Percentiles rank a stretch among this genome's conserved stretches.
phyloP scores from a whole-genome alignment of 768 basidiomycete genomes.

The Fomitopsis serialis region DNA sequence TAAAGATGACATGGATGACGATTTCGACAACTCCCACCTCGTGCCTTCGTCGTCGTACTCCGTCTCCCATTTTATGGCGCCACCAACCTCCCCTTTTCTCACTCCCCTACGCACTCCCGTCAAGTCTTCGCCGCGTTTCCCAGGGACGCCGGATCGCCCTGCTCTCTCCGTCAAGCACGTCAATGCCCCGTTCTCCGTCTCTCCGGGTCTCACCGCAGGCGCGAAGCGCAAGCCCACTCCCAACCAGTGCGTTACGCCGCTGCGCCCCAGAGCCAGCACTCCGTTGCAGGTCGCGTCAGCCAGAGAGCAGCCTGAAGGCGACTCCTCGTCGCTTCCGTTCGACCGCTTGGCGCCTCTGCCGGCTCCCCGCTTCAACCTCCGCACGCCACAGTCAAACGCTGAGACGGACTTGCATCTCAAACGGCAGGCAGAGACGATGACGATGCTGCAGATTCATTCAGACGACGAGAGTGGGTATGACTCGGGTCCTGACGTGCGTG shows the following conservation, averaged over 20 bases:
- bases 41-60: slow-evolving; percentile 36
- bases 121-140: slow-evolving; percentile 39
- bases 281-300: slow-evolving; percentile 32
- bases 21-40: slow-evolving; percentile 45
- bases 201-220: slow-evolving; percentile 25
- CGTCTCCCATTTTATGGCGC: slow-evolving; percentile 31
- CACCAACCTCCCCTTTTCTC: slow-evolving; percentile 43
- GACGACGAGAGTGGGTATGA: slow-evolving; percentile 45
- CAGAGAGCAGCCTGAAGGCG: slow-evolving; percentile 9
- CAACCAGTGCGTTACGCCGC: slow-evolving; percentile 50
- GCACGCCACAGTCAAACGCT: slow-evolving; percentile 48
- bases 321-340: slow-evolving; percentile 23
- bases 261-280: slow-evolving; percentile 40
- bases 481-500: slow-evolving; percentile 47
- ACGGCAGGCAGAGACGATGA: slow-evolving; percentile 62
- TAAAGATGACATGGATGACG: slow-evolving; percentile 41
- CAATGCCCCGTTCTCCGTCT: slow-evolving; percentile 17
- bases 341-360: slow-evolving; percentile 52
- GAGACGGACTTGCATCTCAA: slow-evolving; percentile 45
- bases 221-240: slow-evolving; percentile 63
- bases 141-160: slow-evolving; percentile 29
- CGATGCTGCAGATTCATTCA: slow-evolving; percentile 48
- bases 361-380: slow-evolving; percentile 42
- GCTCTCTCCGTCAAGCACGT: slow-evolving; percentile 32
- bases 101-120: slow-evolving; percentile 61